Evolutionary conservation across 164 flowering plant genomes (phyloP).

Genomic region (Euptelea pleiosperma): DNA sequence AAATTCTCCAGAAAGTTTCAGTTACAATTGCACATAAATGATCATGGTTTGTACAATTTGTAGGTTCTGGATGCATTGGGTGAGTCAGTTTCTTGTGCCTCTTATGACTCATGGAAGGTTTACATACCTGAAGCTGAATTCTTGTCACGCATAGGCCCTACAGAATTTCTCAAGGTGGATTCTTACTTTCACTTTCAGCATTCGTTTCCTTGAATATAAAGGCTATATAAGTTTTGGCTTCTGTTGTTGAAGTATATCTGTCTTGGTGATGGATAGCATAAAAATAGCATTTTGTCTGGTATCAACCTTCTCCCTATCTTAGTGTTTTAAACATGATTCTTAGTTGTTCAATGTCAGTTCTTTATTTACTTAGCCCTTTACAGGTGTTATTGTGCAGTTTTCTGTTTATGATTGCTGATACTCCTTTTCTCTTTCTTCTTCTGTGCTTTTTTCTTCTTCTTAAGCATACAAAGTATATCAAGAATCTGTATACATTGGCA

Average conservation of each 20-base stretch:
- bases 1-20: background rate
- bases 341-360: background rate
- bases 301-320: background rate
- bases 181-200: background rate
- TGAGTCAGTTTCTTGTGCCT: conserved; percentile 71
- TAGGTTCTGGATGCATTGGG: conserved; percentile 94
- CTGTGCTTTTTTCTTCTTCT: no score
- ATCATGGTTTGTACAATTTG: background rate
- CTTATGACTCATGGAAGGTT: conserved; percentile 97
- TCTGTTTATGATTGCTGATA: no score
- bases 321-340: background rate
- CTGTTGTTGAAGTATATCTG: background rate
- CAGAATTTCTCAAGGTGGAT: conserved; percentile 79
- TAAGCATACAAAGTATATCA: no score
- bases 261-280: background rate
- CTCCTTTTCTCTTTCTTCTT: no score
- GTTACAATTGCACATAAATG: background rate
- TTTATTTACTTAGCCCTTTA: background rate
- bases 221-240: background rate
- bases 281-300: background rate
- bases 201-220: background rate
- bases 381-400: no score
- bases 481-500: no score
- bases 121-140: conserved; percentile 93
- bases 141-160: conserved; percentile 86